Conservation (phyloP, 2,329 filamentous ascomycete species). For the Cercospora sojina region DNA sequence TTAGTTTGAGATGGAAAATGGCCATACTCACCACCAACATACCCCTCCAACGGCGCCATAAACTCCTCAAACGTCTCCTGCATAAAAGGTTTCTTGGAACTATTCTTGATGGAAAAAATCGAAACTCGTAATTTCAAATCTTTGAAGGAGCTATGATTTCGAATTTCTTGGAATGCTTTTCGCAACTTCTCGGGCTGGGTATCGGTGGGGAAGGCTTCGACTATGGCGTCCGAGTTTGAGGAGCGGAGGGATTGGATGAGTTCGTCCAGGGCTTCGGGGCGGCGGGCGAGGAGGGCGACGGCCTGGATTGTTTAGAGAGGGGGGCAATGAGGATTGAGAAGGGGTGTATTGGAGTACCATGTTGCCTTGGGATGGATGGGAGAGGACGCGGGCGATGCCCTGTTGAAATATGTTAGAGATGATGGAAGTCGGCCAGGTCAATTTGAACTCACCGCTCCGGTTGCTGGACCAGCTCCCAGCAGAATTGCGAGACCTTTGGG, state of each 20-base stretch:
- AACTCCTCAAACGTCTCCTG: constrained; percentile 54
- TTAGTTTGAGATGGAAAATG: too few relatives aligned
- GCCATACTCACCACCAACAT: constrained; percentile 48
- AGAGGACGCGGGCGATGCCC: constrained; percentile 58
- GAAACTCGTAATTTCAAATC: constrained; percentile 52
- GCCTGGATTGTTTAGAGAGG: constrained; percentile 41
- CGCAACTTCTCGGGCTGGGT: constrained; percentile 50
- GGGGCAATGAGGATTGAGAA: not conserved
- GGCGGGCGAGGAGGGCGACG: constrained; percentile 55
- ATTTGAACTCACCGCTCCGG: constrained; percentile 20
- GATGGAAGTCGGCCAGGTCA: not conserved
- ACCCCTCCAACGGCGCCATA: constrained; percentile 50
- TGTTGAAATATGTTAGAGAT: not conserved
- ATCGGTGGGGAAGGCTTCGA: constrained; percentile 55
- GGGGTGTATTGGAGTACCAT: constrained; percentile 30
- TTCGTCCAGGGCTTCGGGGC: constrained; percentile 47
- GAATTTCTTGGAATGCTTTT: constrained; percentile 52
- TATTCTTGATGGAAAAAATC: constrained; percentile 58
- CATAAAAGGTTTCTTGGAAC: constrained; percentile 56
- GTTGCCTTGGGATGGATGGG: constrained; percentile 53
- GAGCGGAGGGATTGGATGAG: constrained; percentile 46
- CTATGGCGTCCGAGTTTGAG: constrained; percentile 45
- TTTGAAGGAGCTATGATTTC: constrained; percentile 49
- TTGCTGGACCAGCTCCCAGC: constrained; percentile 52
- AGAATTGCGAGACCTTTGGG: constrained; percentile 53